These are phyloP conservation scores for Podaxis pistillaris DNA, from an alignment of 768 basidiomycete species.

Conservation along the genomic window DNA sequence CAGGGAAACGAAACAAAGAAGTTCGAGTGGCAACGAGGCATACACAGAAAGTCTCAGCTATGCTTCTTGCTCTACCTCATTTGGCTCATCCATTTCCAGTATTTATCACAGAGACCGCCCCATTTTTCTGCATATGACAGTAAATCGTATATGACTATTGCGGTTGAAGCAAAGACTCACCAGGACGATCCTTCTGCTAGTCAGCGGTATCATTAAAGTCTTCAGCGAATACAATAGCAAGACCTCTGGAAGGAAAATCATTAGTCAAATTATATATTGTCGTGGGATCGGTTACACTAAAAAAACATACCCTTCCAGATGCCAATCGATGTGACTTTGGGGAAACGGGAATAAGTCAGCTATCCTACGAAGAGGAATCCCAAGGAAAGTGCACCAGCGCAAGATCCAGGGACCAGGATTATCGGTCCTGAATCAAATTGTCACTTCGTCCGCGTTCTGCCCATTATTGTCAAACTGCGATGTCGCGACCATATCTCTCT, in stretches of 20 bases:
- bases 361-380: neutral
- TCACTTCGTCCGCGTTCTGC: conserved; percentile 16
- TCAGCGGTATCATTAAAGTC: neutral
- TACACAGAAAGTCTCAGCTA: neutral
- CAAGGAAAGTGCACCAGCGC: conserved; percentile 17
- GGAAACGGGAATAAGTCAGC: neutral
- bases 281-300: neutral
- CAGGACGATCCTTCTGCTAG: neutral
- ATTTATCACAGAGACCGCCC: neutral
- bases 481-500: conserved; percentile 18
- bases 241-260: conserved; percentile 7
- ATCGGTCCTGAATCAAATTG: conserved; percentile 54
- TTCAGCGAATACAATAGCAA: conserved; percentile 19
- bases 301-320: conserved; percentile 14
- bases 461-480: neutral
- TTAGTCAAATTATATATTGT: neutral
- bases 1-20: neutral
- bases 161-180: neutral
- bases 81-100: neutral
- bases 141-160: neutral
- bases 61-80: neutral
- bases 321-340: conserved; percentile 19
- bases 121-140: neutral
- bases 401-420: conserved; percentile 34
- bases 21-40: neutral